Evolutionary conservation across 345 rosid species (phyloP).

Genomic region (Toxicodendron radicans): DNA sequence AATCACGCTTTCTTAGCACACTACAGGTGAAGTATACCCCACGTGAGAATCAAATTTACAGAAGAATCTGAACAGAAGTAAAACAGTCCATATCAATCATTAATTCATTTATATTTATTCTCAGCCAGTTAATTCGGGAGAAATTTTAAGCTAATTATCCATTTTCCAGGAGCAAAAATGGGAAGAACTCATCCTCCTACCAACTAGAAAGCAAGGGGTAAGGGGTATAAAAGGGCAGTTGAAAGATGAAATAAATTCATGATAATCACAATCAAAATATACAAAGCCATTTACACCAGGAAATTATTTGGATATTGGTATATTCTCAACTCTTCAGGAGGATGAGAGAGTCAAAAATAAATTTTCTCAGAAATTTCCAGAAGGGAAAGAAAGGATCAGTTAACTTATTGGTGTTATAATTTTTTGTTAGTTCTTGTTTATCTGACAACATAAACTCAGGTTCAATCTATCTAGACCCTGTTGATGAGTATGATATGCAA

Average conservation of each 20-base stretch:
- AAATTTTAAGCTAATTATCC: not conserved
- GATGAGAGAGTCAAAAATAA: not conserved
- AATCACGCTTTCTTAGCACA: not conserved
- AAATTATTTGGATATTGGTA: not conserved
- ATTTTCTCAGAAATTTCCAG: not conserved
- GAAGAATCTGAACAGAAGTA: not conserved
- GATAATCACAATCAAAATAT: not conserved
- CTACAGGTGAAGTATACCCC: not conserved
- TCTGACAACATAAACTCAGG: not conserved
- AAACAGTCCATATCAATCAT: not conserved
- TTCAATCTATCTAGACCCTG: constrained; percentile 5
- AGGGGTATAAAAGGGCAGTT: not conserved
- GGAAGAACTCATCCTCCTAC: not conserved
- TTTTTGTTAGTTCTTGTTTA: not conserved
- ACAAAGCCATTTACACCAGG: not conserved
- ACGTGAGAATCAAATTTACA: no score
- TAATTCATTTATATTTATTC: not conserved
- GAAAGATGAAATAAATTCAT: not conserved
- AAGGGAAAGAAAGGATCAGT: not conserved
- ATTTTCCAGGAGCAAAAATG: not conserved
- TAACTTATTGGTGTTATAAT: not conserved
- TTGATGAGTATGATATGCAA: not conserved
- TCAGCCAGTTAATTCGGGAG: not conserved
- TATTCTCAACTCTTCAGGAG: not conserved
- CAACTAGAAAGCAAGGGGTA: not conserved